These are phyloP conservation scores for Cryphonectria parasitica DNA, from an alignment of 2,329 filamentous ascomycete genomes.

Conservation along the genomic window DNA sequence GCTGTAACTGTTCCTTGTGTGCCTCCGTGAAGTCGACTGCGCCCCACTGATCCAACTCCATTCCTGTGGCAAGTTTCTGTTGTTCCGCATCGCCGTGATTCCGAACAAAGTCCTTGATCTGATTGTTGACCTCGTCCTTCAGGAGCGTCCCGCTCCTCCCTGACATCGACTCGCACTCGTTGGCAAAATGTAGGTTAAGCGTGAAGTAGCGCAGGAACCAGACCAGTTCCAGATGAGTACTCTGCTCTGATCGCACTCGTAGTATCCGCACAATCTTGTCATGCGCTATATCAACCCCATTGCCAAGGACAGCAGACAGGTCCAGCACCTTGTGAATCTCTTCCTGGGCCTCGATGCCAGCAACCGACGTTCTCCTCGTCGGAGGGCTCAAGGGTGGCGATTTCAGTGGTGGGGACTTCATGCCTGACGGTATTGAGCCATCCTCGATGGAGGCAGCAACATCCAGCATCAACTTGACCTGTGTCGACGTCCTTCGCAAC, in stretches of 20 bases:
- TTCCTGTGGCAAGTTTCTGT: conserved; percentile 73
- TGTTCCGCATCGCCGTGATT: conserved; percentile 72
- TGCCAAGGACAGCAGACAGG: conserved; percentile 75
- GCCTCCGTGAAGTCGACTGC: conserved; percentile 73
- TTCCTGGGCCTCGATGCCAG: conserved; percentile 63
- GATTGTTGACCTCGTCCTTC: conserved; percentile 78
- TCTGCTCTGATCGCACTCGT: conserved; percentile 76
- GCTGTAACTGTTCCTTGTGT: conserved; percentile 62
- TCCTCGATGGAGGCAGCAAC: conserved; percentile 77
- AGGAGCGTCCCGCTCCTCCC: conserved; percentile 75
- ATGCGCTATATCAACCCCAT: conserved; percentile 80
- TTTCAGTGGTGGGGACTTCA: conserved; percentile 53
- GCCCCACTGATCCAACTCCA: conserved; percentile 82
- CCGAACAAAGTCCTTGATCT: conserved; percentile 81
- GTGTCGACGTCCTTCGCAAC: conserved; percentile 80
- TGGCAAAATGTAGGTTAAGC: conserved; percentile 80
- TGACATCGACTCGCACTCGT: conserved; percentile 84
- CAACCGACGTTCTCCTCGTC: conserved; percentile 43
- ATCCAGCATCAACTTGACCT: conserved; percentile 93
- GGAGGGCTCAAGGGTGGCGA: conserved; percentile 59
- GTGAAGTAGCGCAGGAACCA: conserved; percentile 82
- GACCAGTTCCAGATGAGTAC: conserved; percentile 66
- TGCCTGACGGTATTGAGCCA: conserved; percentile 40
- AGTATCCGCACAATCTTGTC: conserved; percentile 76
- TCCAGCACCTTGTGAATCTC: conserved; percentile 78